A percentile compares a stretch with the other conserved stretches of the same genome.
Conservation (phyloP, 768 basidiomycete genomes). For the Agaricus bisporus region DNA sequence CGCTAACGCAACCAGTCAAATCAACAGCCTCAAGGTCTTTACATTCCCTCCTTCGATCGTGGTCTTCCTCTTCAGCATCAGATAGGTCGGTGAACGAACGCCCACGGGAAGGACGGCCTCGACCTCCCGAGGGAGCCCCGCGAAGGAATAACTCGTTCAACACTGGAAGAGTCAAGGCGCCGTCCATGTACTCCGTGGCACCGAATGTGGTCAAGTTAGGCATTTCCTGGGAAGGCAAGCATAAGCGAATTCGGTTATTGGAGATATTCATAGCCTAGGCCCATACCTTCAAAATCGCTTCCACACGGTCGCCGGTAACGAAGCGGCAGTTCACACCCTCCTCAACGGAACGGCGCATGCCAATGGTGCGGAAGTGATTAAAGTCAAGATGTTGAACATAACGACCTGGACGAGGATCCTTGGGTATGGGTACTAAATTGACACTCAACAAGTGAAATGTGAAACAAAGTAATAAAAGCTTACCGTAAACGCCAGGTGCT, state of each 20-base stretch:
- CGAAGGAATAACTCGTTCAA: slow-evolving; percentile 88
- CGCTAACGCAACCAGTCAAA: slow-evolving; percentile 91
- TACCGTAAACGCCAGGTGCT: slow-evolving; percentile 70
- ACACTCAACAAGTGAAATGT: slow-evolving; percentile 6
- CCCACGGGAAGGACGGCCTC: slow-evolving; percentile 64
- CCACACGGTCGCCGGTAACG: slow-evolving; percentile 85
- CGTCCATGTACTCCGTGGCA: slow-evolving; percentile 99
- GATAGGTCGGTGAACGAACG: slow-evolving; percentile 43
- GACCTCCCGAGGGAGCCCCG: slow-evolving; percentile 63
- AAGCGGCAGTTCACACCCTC: slow-evolving; percentile 88
- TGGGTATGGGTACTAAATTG: slow-evolving; percentile 53
- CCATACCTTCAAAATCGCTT: slow-evolving; percentile 69
- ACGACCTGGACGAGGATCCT: slow-evolving; percentile 70
- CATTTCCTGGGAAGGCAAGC: slow-evolving; percentile 56
- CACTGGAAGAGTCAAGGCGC: slow-evolving; percentile 78
- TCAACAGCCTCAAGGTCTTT: slow-evolving; percentile 85
- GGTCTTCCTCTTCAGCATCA: slow-evolving; percentile 71
- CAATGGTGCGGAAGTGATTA: slow-evolving; percentile 95
- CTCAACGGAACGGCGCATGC: slow-evolving; percentile 88
- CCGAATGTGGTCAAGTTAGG: slow-evolving; percentile 84
- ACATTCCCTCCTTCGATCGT: slow-evolving; percentile 66
- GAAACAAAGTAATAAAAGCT: slow-evolving; percentile 16
- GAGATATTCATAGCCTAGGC: background rate
- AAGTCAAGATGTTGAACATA: slow-evolving; percentile 88
- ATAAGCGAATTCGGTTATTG: slow-evolving; percentile 11